These are phyloP conservation scores for Cladosporium sp. DNA, from an alignment of 2,329 filamentous ascomycete species.

Conservation along the genomic window DNA sequence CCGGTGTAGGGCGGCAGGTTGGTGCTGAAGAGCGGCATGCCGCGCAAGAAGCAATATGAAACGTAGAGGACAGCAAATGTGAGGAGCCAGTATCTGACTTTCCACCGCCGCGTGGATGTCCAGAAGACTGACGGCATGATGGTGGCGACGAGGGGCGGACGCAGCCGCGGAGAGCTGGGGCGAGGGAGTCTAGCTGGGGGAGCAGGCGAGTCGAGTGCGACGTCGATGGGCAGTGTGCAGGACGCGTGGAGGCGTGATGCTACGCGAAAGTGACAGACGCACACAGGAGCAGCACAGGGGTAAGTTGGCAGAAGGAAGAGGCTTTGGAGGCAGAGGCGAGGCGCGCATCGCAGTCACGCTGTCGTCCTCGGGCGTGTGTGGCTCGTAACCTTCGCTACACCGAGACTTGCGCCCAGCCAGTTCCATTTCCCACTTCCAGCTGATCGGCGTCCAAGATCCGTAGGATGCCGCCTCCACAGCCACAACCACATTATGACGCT, in stretches of 20 bases:
- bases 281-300: too few species aligned
- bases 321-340: not conserved
- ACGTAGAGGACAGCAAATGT: conserved; percentile 22
- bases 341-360: not conserved
- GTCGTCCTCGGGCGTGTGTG: not conserved
- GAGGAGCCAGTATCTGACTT: conserved; percentile 7
- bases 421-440: not conserved
- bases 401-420: not conserved
- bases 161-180: not conserved
- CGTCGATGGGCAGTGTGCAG: not conserved
- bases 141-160: not conserved
- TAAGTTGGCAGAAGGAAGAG: not conserved
- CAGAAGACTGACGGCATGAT: conserved; percentile 7
- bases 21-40: conserved; percentile 39
- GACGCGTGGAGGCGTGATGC: not conserved
- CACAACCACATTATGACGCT: not conserved
- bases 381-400: not conserved
- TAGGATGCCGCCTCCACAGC: not conserved
- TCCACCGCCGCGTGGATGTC: not conserved
- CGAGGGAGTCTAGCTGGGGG: not conserved
- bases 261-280: too few species aligned
- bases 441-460: not conserved
- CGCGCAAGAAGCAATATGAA: conserved; percentile 35
- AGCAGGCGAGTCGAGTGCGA: not conserved
- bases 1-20: conserved; percentile 42